Base-by-base conservation (phyloP, 176 grass and related monocot genomes). In the Carex parvula region DNA sequence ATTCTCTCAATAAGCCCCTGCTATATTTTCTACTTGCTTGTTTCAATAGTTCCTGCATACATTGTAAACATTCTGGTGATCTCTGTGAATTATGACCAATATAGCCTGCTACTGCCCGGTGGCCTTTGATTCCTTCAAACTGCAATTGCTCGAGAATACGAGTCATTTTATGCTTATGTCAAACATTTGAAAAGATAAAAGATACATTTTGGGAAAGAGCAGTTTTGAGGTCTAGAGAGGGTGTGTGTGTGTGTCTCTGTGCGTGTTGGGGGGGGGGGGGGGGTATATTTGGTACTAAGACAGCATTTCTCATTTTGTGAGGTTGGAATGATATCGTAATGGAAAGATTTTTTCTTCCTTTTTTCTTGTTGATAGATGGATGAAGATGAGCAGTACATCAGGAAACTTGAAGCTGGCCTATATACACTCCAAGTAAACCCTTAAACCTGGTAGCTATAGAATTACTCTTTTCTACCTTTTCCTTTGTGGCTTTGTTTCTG, bases 381-480 rank as follows among this genome's bases (percentile, higher is more conserved):
- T 60, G 95, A 95, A 50, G 95, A 98, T 29, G 95, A 95, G 80
- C 85, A 44, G 56, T 98, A 98, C 65, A 94, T 93, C 65, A 84
- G 91, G 83, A 98, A 95, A 86, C 92, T 98, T 1, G 95, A 98
- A 88, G 92, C 85, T 63, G 95, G 95, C 68, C 91, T 98, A 72
- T 98, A 95, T 81, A 93, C 95, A 56, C 88, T 98, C 73, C 91
- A 98, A 92, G 95, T 98, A 94, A 57, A 79, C 6, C 46, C 50
- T 64, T 80, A 16, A 87, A 13, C 10, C 52, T 57, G 26, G 60
- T 21, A 33, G 64, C 21, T 86, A 26, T 1, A 80, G 16, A 39
- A 79, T 85, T 48, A 60, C 80, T 60, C 63, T 83, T 60, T 82
- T 83, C 44, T 52, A 13, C 30, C 33, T 62, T 35, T 37, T 65